Evolutionary conservation across 108 stramenopile species (phyloP).

Genomic region (Nitzschia sp.): DNA sequence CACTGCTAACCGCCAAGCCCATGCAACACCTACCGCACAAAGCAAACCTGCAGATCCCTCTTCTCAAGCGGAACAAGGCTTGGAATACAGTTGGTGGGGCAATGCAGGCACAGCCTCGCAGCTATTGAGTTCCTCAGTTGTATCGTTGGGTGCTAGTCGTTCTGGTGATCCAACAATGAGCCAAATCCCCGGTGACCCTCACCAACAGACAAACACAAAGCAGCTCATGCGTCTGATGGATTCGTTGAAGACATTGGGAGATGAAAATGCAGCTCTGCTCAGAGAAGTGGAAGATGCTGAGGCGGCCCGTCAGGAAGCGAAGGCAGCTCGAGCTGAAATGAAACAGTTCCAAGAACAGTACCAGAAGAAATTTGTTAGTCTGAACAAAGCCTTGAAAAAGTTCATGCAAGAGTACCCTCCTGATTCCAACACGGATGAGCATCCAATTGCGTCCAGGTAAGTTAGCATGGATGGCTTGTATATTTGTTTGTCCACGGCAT

Average conservation of each 20-base stretch:
- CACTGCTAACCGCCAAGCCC: constrained; percentile 17
- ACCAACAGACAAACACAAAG: constrained; percentile 56
- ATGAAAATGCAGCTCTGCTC: constrained; percentile 81
- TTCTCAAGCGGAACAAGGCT: constrained; percentile 29
- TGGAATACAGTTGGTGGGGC: constrained; percentile 88
- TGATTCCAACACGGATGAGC: constrained; percentile 15
- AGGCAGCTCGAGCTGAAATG: constrained; percentile 75
- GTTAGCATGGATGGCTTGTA: constrained; percentile 1
- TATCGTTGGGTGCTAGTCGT: constrained; percentile 37
- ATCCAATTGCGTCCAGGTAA: constrained; percentile 54
- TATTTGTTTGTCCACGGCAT: background rate
- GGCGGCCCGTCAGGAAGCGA: constrained; percentile 69
- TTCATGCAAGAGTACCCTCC: constrained; percentile 49
- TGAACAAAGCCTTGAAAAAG: constrained; percentile 72
- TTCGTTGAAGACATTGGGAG: constrained; percentile 75
- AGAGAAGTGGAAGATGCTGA: constrained; percentile 79
- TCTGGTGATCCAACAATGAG: constrained; percentile 12
- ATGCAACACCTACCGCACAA: constrained; percentile 27
- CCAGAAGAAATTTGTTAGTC: constrained; percentile 50
- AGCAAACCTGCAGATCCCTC: constrained; percentile 8
- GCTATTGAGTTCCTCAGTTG: constrained; percentile 54
- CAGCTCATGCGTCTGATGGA: constrained; percentile 87
- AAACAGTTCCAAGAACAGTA: constrained; percentile 71
- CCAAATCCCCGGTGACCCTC: constrained; percentile 9
- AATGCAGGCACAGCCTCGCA: constrained; percentile 57